Evolutionary conservation across 2,329 filamentous ascomycete species (phyloP).

Genomic region (Fusarium sp.): DNA sequence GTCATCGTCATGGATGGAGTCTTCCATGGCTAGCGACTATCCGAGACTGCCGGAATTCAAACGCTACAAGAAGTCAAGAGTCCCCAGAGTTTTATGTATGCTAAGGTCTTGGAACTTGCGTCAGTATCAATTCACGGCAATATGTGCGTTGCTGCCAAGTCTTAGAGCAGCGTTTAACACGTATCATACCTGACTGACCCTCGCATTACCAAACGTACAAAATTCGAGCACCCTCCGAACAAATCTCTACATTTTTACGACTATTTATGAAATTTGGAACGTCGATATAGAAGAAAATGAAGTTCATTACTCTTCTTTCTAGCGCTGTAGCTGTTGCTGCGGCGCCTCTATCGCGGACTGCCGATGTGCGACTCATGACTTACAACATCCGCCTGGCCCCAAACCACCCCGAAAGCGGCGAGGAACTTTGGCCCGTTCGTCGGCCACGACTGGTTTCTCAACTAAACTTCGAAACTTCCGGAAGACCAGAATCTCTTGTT

Average conservation of each 20-base stretch:
- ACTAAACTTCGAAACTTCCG: conserved; percentile 61
- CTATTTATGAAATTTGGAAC: neutral
- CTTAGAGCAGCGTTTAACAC: neutral
- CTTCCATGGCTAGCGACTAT: neutral
- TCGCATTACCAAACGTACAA: neutral
- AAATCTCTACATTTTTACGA: neutral
- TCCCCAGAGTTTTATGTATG: neutral
- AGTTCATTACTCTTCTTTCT: conserved; percentile 17
- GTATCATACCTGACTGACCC: neutral
- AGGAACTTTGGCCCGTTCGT: conserved; percentile 67
- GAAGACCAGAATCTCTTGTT: conserved; percentile 62
- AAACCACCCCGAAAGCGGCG: conserved; percentile 58
- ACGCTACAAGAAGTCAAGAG: neutral
- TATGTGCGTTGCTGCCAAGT: neutral
- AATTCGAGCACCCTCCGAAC: neutral
- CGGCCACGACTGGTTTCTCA: conserved; percentile 63
- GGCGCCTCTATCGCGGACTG: conserved; percentile 21
- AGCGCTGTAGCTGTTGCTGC: conserved; percentile 17
- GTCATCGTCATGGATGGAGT: neutral
- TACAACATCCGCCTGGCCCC: conserved; percentile 74
- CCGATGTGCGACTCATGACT: conserved; percentile 65
- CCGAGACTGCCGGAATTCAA: neutral
- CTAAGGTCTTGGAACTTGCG: neutral
- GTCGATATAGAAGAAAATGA: conserved; percentile 33
- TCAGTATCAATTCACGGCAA: neutral